Base-by-base conservation (phyloP, 164 flowering plant species). In the Protea cynaroides region DNA sequence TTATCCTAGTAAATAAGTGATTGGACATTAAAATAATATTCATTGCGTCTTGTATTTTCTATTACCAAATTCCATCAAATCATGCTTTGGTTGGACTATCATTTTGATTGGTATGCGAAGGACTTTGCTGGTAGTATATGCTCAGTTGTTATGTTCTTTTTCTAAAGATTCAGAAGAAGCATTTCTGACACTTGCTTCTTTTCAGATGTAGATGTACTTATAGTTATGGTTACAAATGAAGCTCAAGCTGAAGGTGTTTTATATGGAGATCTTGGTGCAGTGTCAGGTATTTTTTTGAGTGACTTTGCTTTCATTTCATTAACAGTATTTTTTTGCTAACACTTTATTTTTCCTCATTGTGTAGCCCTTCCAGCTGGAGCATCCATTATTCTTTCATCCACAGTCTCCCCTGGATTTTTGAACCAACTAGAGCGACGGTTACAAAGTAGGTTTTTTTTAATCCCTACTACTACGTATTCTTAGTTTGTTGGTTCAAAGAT, bases 201-300 rank as follows among this genome's bases (percentile, higher is more conserved):
- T 78, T 22, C 80, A 95, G 99, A 81, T 76, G 91, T 82, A 29
- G 97, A 92, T 71, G 89, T 86, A 65, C 87, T 95, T 59, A 77
- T 95, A 21, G 53, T 91, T 53, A 95, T 95, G 97, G 99, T 95
- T 61, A 81, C 97, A 67, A 95, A 95, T 81, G 99, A 95, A 80
- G 69, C 74, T 75, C 99, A 95, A 79, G 97, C 90, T 18, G 96
- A 90, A 69, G 79, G 87, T 78, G 94, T 83, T 70, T 73, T 95
- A 22, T 95, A 74, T 82, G 97, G 97, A 58, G 83, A 84, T 56
- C 61, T 21, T 56, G 97, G 97, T 11, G 84, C 99, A 66, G 80
- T 95, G 19, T 50, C 84, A 82, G 99, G 99, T 90, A 81, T 21
- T 38, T 60, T 60, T 44, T 44, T 19, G 36, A 50, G 52, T 59